Base-by-base conservation (phyloP, 2,329 filamentous ascomycete genomes). In the Orbilia quercus region DNA sequence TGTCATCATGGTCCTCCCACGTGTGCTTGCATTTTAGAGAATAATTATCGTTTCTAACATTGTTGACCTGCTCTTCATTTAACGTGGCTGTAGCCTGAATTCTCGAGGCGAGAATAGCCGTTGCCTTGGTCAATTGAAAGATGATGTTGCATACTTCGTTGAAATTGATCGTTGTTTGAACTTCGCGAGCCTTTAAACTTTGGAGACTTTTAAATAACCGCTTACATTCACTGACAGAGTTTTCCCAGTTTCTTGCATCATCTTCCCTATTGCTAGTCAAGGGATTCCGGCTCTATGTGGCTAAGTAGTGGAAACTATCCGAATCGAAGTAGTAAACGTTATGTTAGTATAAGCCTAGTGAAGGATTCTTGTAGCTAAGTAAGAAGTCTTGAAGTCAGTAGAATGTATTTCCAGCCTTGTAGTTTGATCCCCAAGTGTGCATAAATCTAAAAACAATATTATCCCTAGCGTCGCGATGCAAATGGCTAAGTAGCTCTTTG, bases 401-500 rank as follows among this genome's bases (percentile, higher is more conserved):
- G 64, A 80, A 82, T 0, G 81, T 81, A 72, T 82, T 82, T 0
- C 82, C 82, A 0, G 82, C 82, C 14, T 70, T 80, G 66, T 81
- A 83, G 75, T 82, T 82, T 5, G 81, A 81, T 1, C 78, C 79
- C 0, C 81, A 77, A 0, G 82, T 82, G 69, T 82, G 82, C 12
- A 81, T 83, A 74, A 83, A 84, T 1, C 82, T 81, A 74, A 82
- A 83, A 0, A 78, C 80, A 55, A 83, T 82, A 74, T 83, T 83
- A 14, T 66, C 74, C 0, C 80, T 77, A 11, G 81, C 81, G 67
- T 79, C 77, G 0, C 78, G 78, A 75, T 82, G 81, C 1, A 83
- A 77, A 42, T 82, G 79, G 0, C 78, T 81, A 4, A 83, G 73
- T 0, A 83, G 76, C 69, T 83, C 79, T 34, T 81, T 80, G 36